Base-by-base conservation (phyloP, 2,329 filamentous ascomycete species). In the Aureobasidium sp. region DNA sequence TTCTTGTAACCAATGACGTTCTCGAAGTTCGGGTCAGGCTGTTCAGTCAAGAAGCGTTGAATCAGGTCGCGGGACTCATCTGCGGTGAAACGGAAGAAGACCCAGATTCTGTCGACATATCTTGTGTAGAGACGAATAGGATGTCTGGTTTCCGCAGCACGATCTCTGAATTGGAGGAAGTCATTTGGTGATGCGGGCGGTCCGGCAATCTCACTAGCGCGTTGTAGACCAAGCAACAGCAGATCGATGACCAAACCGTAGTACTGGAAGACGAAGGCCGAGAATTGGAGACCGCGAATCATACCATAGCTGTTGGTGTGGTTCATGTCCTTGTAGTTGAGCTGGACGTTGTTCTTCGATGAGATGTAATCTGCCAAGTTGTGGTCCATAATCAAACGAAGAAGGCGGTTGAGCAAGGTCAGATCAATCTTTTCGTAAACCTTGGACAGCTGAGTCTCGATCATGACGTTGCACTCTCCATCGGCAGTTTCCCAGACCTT, bases 261-360 rank as follows among this genome's bases (percentile, higher is more conserved):
- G 81, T 92, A 99, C 73, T 99, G 94, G 83, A 99, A 99, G 26
- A 99, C 94, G 66, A 99, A 99, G 0, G 91, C 94, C 1, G 94
- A 97, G 77, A 99, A 99, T 68, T 99, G 95, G 17, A 99, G 82
- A 68, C 95, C 94, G 70, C 94, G 91, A 70, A 99, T 97, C 88
- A 99, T 89, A 68, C 94, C 94, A 72, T 97, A 99, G 72, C 91
- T 95, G 77, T 99, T 99, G 72, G 95, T 94, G 71, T 99, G 94
- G 72, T 97, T 97, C 94, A 99, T 99, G 70, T 99, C 94, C 79
- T 99, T 99, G 81, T 99, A 99, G 65, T 95, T 97, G 66, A 99
- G 84, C 74, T 97, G 93, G 13, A 99, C 94, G 72, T 99, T 99
- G 81, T 99, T 99, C 84, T 99, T 99, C 41, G 93, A 91, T 1